These are phyloP conservation scores for Globisporangium mamillatum DNA, from an alignment of 352 stramenopile species.

Conservation along the genomic window DNA sequence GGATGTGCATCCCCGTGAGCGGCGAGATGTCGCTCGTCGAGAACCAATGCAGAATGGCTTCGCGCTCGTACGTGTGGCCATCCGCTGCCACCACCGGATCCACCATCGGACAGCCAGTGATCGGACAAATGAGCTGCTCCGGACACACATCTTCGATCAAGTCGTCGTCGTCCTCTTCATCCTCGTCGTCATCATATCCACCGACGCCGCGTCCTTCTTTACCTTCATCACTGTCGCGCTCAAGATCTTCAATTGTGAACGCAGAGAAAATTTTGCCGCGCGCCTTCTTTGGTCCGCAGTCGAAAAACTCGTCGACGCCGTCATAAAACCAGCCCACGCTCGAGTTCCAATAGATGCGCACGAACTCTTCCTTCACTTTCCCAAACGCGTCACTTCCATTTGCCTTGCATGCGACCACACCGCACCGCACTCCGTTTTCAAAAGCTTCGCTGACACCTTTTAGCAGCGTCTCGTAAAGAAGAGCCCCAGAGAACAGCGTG, in stretches of 20 bases:
- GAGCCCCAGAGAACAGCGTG: constrained; percentile 35
- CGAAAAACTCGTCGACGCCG: constrained; percentile 36
- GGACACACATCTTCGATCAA: constrained; percentile 31
- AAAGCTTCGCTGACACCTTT: constrained; percentile 36
- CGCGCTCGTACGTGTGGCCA: constrained; percentile 97
- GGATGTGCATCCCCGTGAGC: constrained; percentile 71
- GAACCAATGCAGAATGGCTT: constrained; percentile 94
- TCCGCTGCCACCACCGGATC: constrained; percentile 96
- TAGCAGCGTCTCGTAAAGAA: constrained; percentile 40
- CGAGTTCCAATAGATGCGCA: constrained; percentile 43
- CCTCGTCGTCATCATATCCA: constrained; percentile 15
- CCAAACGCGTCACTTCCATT: constrained; percentile 39
- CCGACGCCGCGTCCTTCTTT: constrained; percentile 30
- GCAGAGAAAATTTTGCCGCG: constrained; percentile 51
- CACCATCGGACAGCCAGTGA: constrained; percentile 93
- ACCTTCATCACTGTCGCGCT: constrained; percentile 30
- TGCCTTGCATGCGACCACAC: constrained; percentile 33
- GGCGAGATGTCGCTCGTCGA: constrained; percentile 77
- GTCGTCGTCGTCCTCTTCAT: constrained; percentile 27
- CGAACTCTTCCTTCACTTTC: constrained; percentile 53
- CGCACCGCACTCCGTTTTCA: constrained; percentile 36
- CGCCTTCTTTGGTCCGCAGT: constrained; percentile 39
- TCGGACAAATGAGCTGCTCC: constrained; percentile 88
- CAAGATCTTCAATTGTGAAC: constrained; percentile 40
- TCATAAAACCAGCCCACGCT: constrained; percentile 11